These are phyloP conservation scores for Ormosia emarginata DNA, from an alignment of 306 rosid species.

Conservation along the genomic window DNA sequence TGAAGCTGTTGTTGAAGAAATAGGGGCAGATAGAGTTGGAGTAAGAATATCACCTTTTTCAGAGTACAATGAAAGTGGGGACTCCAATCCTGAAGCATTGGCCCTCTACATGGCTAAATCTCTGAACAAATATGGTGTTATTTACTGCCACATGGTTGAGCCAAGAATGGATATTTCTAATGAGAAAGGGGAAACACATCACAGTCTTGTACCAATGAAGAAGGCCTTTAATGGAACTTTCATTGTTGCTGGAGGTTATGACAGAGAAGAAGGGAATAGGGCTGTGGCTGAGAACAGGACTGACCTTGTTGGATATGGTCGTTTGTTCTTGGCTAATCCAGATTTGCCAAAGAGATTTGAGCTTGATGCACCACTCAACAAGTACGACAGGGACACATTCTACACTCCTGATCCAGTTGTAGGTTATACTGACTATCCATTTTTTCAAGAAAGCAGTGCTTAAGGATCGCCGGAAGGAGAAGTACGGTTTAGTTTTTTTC, in stretches of 20 bases:
- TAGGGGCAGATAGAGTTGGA: conserved; percentile 45
- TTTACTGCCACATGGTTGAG: conserved; percentile 52
- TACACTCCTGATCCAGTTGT: too few relatives aligned
- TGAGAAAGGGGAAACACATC: background rate
- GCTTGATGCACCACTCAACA: conserved; percentile 41
- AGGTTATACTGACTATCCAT: too few relatives aligned
- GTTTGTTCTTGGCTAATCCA: conserved; percentile 45
- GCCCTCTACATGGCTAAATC: conserved; percentile 31
- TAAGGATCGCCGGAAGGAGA: too few relatives aligned
- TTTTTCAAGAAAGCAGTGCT: too few relatives aligned
- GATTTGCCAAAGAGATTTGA: conserved; percentile 47
- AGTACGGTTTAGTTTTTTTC: too few relatives aligned
- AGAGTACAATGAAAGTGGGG: conserved; percentile 20
- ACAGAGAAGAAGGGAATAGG: conserved; percentile 34
- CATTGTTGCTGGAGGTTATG: conserved; percentile 38
- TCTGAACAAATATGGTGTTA: conserved; percentile 33
- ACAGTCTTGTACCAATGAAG: conserved; percentile 38
- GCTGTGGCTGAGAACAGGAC: conserved; percentile 20
- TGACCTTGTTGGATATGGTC: conserved; percentile 39
- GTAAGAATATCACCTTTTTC: conserved; percentile 45
- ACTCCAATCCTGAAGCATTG: conserved; percentile 40
- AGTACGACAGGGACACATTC: conserved; percentile 25
- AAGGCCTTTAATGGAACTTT: conserved; percentile 36
- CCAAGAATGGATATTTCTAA: conserved; percentile 29
- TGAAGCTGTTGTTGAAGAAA: conserved; percentile 38